phyloP scores from a whole-genome alignment of 169 alveolate genomes.

The Hammondia hammondi region DNA sequence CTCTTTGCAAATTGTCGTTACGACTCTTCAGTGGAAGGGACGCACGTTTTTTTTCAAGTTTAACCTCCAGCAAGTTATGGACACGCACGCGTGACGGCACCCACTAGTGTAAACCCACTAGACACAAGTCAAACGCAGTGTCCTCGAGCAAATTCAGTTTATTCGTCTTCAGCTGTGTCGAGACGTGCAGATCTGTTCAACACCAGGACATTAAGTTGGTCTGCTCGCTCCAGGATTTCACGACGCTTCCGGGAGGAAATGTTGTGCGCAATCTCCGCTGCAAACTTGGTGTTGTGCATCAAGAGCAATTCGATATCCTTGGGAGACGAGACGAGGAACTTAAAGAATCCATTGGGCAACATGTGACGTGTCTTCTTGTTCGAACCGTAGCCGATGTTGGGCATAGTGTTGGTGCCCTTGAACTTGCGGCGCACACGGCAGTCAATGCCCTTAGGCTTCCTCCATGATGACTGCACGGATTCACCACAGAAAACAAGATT shows the following conservation, averaged over 20 bases:
- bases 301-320: conserved; percentile 92
- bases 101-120: background rate
- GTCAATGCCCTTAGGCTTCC: conserved; percentile 98
- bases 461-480: conserved; percentile 89
- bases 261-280: conserved; percentile 94
- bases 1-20: too few species aligned
- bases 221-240: conserved; percentile 94
- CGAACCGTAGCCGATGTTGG: conserved; percentile 97
- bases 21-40: background rate
- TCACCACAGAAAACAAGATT: background rate
- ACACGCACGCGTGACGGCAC: background rate
- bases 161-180: conserved; percentile 67
- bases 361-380: conserved; percentile 92
- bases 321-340: conserved; percentile 87
- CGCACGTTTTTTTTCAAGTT: background rate
- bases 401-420: conserved; percentile 94
- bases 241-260: conserved; percentile 92
- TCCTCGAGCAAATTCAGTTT: background rate
- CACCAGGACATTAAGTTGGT: conserved; percentile 92
- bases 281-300: conserved; percentile 95
- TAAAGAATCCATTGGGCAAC: conserved; percentile 93
- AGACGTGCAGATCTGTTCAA: conserved; percentile 82
- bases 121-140: background rate
- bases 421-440: conserved; percentile 95
- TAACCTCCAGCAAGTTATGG: background rate